Base-by-base conservation (phyloP, 163 green algal species). In the Scenedesmus sp. region DNA sequence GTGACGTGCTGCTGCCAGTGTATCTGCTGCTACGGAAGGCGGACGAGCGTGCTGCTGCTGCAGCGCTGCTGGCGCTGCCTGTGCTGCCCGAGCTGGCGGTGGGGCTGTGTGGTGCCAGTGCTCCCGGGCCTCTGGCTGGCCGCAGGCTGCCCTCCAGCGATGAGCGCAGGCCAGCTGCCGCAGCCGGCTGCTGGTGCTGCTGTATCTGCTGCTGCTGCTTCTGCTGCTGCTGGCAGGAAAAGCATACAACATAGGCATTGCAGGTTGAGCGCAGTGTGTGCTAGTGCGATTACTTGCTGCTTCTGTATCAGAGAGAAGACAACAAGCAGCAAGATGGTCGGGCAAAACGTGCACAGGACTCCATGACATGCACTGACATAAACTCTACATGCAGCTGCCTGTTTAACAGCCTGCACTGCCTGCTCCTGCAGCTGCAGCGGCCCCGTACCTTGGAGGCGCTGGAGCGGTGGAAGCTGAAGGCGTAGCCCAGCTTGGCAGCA, bases 11-110 rank as follows among this genome's bases (percentile, higher is more conserved):
- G 76, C 76, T 73, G 76, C 60, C 59, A 55, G 76, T 82, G 56
- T 86, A 86, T 23, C 76, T 76, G 57, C 77, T 88, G 60, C 88
- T 91, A 54, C 88, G 76, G 77, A 91, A 87, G 20, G 88, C 88
- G 23, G 88, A 82, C 12, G 76, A 81, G 26, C 76, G 57, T 26
- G 88, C 77, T 64, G 76, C 26, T 67, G 77, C 88, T 82, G 88
- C 59, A 8, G 77, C 85, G n/a, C 15, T 62, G 23, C 73, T 86
- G 87, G 23, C n/a, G 52, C 34, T 76, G 12, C 74, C 15, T 55
- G 67, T 79, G 70, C 70, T 79, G 70, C 70, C 56, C 46, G 70
- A 3, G 52, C 54, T 79, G 54, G 59, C 57, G 67, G 60, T 46
- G 5, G 86, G 86, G 67, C 86, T 90, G 86, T 74, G 86, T 52